Base-by-base conservation (phyloP, 2,329 filamentous ascomycete species). In the Verticillium tricorpus region DNA sequence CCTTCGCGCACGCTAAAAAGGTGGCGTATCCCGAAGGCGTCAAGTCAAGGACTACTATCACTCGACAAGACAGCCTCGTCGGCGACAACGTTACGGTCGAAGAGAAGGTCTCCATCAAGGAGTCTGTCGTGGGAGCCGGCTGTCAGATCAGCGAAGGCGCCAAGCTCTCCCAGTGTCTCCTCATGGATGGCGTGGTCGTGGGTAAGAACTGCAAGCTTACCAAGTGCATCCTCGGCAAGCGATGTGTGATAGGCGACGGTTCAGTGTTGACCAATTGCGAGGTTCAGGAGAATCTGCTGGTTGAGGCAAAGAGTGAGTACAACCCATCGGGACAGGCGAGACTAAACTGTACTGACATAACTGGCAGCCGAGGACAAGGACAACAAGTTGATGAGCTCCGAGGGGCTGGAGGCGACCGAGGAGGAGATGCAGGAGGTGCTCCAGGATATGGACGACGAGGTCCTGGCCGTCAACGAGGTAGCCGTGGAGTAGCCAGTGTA, bases 121-220 rank as follows among this genome's bases (percentile, higher is more conserved):
- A 97, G 75, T 90, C 84, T 40, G 92, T 97, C 34, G 86, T 99
- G 50, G 95, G 95, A 2, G 87, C 91, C 5, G 92, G 92, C 68
- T 96, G 92, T 73, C 89, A 91, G 69, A 94, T 99, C 66, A 88
- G 89, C 65, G 88, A 89, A 67, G 92, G 93, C n/a, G 92, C 90
- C 34, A 91, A 93, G 67, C 77, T 99, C 55, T 88, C 87, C n/a
- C 86, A 93, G 66, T 98, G 94, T 74, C 76, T 98, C 57, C 78
- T 98, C 22, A 97, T 98, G 92, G 94, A 98, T 64, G 92, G 92
- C 3, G 93, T 91, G 0, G 88, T 91, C 8, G 84, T 99, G 14
- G 93, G 92, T 15, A 90, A 92, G 69, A 89, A 90, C 54, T 93
- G 89, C 71, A 92, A 92, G 73, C 80, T 98, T 59, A 95, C 91